A percentile compares a stretch with the other conserved stretches of the same genome.
Evolutionary conservation across 2,329 filamentous ascomycete genomes (phyloP).

Genomic region (Amauroascus niger): DNA sequence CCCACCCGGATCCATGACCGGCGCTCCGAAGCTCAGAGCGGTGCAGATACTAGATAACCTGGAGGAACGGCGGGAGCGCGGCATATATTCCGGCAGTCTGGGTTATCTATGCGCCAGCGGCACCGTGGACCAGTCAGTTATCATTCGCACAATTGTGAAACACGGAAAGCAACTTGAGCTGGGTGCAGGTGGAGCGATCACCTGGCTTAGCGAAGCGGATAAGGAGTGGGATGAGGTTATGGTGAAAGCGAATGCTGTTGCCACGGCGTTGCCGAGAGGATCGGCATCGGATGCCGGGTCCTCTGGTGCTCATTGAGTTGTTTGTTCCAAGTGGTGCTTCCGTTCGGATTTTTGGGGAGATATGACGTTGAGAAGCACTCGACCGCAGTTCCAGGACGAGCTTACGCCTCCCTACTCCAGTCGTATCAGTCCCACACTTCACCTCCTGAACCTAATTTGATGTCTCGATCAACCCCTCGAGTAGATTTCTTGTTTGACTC

Average conservation of each 20-base stretch:
- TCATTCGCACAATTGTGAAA: conserved; percentile 69
- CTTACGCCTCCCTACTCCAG: no score
- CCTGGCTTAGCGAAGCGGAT: conserved; percentile 65
- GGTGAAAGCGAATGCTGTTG: conserved; percentile 51
- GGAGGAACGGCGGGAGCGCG: conserved; percentile 51
- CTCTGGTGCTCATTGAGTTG: neutral
- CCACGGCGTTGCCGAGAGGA: conserved; percentile 30
- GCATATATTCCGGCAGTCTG: conserved; percentile 78
- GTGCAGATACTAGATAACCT: conserved; percentile 69
- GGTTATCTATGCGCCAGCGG: conserved; percentile 84
- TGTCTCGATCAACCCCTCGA: no score
- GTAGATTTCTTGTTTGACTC: no score
- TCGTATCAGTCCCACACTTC: no score
- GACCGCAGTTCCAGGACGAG: no score
- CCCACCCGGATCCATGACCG: conserved; percentile 92
- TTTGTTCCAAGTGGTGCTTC: neutral
- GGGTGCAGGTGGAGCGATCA: conserved; percentile 84
- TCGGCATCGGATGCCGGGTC: neutral
- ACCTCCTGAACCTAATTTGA: no score
- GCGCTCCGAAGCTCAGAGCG: conserved; percentile 85
- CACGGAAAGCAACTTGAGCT: conserved; percentile 39
- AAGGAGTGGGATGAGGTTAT: conserved; percentile 90
- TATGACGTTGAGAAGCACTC: no score
- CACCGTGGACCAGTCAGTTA: conserved; percentile 79
- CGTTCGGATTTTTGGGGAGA: neutral